A percentile compares a stretch with the other conserved stretches of the same genome.
Evolutionary conservation across 2,329 filamentous ascomycete species (phyloP).

Genomic region (Decorospora gaudefroyi): DNA sequence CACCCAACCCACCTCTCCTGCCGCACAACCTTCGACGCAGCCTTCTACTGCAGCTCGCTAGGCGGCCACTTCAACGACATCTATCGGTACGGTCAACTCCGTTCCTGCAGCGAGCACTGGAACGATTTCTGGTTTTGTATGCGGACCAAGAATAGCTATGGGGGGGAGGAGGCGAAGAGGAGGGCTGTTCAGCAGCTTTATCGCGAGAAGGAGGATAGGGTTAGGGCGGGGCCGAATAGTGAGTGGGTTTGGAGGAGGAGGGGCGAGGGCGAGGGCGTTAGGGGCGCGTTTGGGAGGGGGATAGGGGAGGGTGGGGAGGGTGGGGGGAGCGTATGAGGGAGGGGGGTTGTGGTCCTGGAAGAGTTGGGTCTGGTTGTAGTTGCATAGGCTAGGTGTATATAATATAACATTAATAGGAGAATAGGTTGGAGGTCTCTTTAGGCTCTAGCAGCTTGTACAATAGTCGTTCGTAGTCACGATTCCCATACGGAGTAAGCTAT

Average conservation of each 20-base stretch:
- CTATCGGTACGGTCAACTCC: constrained; percentile 81
- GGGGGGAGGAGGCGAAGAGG: constrained; percentile 61
- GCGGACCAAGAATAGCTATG: constrained; percentile 68
- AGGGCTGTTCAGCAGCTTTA: constrained; percentile 68
- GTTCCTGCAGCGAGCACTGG: constrained; percentile 83
- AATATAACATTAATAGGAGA: too few relatives aligned
- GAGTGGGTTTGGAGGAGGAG: constrained; percentile 89
- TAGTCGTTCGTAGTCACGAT: too few relatives aligned
- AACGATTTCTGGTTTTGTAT: constrained; percentile 98
- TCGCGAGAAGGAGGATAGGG: constrained; percentile 66
- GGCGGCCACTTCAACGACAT: constrained; percentile 90
- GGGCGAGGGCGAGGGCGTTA: constrained; percentile 47
- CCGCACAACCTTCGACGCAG: constrained; percentile 84
- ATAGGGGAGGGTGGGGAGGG: constrained; percentile 22
- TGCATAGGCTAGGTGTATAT: too few relatives aligned
- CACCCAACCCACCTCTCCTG: constrained; percentile 87
- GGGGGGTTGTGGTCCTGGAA: too few relatives aligned
- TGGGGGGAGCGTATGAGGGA: too few relatives aligned
- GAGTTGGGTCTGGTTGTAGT: too few relatives aligned
- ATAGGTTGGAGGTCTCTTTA: too few relatives aligned
- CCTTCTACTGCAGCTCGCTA: constrained; percentile 90
- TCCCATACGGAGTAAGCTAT: too few relatives aligned
- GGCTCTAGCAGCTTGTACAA: constrained; percentile 1
- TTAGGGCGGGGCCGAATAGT: constrained; percentile 72
- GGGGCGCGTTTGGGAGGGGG: constrained; percentile 31